Evolutionary conservation across 176 grass and related monocot species (phyloP).

Genomic region (Eleusine coracana): DNA sequence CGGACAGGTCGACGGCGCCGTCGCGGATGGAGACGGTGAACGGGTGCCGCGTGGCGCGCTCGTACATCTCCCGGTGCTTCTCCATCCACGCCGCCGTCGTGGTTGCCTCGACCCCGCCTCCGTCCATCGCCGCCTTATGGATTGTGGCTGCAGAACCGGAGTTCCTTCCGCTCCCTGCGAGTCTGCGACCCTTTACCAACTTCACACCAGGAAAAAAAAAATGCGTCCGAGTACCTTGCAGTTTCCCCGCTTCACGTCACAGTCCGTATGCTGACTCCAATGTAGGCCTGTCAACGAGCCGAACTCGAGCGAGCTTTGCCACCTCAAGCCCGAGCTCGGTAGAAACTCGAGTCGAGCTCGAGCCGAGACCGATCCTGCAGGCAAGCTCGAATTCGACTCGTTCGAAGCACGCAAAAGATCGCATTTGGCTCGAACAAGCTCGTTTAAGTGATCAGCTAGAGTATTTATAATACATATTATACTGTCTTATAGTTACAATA

Average conservation of each 20-base stretch:
- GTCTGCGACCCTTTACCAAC: neutral
- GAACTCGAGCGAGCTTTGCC: no score
- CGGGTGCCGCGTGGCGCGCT: constrained; percentile 69
- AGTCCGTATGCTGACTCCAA: no score
- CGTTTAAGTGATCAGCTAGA: no score
- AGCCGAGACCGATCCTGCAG: no score
- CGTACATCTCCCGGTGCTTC: constrained; percentile 56
- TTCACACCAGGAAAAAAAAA: neutral
- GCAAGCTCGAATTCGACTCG: no score
- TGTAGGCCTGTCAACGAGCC: neutral
- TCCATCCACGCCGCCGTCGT: constrained; percentile 61
- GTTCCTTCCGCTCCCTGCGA: neutral
- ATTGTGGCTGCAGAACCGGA: neutral
- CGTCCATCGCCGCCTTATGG: constrained; percentile 43
- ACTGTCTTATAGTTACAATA: no score
- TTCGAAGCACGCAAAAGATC: no score
- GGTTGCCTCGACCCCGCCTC: constrained; percentile 11
- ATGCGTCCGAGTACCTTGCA: neutral
- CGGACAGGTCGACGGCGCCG: constrained; percentile 60
- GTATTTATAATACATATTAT: no score
- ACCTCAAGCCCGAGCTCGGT: no score
- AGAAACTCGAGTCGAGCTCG: no score
- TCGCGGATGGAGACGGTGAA: constrained; percentile 80
- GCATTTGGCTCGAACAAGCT: no score
- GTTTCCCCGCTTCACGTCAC: no score